Evolutionary conservation across 768 basidiomycete species (phyloP).

Genomic region (Mycena galericulata): DNA sequence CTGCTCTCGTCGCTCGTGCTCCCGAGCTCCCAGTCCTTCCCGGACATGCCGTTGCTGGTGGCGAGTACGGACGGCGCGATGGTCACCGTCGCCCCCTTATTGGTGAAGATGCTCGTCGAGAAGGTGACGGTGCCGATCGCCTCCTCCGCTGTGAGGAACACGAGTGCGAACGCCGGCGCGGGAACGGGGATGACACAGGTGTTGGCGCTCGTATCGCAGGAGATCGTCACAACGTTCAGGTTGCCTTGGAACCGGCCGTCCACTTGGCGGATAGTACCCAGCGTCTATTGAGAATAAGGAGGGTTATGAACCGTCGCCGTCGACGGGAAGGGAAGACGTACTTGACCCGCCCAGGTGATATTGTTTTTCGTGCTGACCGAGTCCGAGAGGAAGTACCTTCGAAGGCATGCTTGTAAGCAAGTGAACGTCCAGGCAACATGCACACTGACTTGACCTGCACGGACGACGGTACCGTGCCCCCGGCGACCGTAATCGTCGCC

Average conservation of each 20-base stretch:
- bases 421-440: not conserved
- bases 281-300: constrained; percentile 3
- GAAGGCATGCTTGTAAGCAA: too few relatives aligned
- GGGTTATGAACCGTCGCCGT: not conserved
- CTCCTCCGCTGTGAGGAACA: constrained; percentile 37
- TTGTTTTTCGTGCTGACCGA: constrained; percentile 71
- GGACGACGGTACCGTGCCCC: constrained; percentile 56
- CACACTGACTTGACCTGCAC: constrained; percentile 62
- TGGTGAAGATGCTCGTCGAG: constrained; percentile 25
- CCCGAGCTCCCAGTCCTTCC: constrained; percentile 25
- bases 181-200: constrained; percentile 41
- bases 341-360: constrained; percentile 85
- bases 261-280: constrained; percentile 17
- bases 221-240: constrained; percentile 32
- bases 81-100: constrained; percentile 17
- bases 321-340: constrained; percentile 39
- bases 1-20: constrained; percentile 27
- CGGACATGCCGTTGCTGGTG: constrained; percentile 31
- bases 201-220: constrained; percentile 38
- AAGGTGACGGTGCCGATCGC: constrained; percentile 25
- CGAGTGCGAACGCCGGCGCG: constrained; percentile 44
- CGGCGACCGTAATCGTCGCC: constrained; percentile 61
- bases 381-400: constrained; percentile 54
- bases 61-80: constrained; percentile 24
- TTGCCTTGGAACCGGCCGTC: constrained; percentile 42